Evolutionary conservation across 75 land plant genomes (phyloP), one percentile per base, ranked within the genome.

Genomic region (Selaginella moellendorffii): DNA sequence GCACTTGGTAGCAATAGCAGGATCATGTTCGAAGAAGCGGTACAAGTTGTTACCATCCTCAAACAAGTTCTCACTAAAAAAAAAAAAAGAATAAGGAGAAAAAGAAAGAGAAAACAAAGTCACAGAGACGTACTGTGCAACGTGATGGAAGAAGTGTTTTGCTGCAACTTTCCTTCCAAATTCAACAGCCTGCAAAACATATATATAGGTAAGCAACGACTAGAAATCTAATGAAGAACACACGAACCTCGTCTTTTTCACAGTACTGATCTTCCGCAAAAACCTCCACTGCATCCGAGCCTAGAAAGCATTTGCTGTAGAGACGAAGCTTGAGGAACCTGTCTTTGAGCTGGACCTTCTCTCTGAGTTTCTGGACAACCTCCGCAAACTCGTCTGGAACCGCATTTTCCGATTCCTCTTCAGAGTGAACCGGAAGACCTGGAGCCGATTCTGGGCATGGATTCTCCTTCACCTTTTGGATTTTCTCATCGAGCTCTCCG

Each of bases 31-130:
- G 64, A 86, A 67, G 54, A 86, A 86, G 20, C 90, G 84, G 30
- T 86, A 86, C 14, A 84, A 27, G 18, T 86, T 77, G 67, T 79
- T 86, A n/a, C 87, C 82, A 73, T 86, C 90, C 66, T 86, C 90
- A 61, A 86, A 86, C 1, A 68, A 20, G 69, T 86, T 79, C 65
- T 86, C 90, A 2, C 90, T 86, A 73, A 25, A 30, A 31, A 20
- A n/a, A 27, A 28, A 25, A 28, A 67, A 54, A 9, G 18, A 46
- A n/a, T 28, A 46, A 46, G 18, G 51, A 10, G 10, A 46, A 46
- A 17, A 0, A 52, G 27, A 30, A 28, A 27, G 17, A 54, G 56
- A 24, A 68, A 24, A 20, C 25, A 56, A 24, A 31, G 56, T 2
- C 1, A 2, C 21, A 53, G 29, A 54, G 24, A 72, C 90, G 74